Evolutionary conservation across 768 basidiomycete genomes (phyloP), one percentile per base, ranked within the genome.

Genomic region (Dictyophora rubrovolvata): DNA sequence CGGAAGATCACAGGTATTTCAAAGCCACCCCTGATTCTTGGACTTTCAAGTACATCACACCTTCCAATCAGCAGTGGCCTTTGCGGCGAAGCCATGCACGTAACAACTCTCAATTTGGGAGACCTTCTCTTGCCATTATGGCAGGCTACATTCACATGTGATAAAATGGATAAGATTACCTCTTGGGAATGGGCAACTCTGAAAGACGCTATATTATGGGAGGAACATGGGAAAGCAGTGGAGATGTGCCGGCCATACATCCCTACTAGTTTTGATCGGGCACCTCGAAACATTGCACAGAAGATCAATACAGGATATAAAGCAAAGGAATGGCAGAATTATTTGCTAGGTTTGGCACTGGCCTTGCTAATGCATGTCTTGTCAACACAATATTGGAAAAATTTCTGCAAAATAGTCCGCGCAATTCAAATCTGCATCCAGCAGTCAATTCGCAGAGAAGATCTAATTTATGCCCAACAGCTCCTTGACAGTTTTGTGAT

Each of bases 261-360:
- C n/a, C n/a, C n/a, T n/a, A n/a, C n/a, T n/a, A n/a, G n/a, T n/a
- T n/a, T 75, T 65, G 72, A 75, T 61, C 66, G 71, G 5, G 70
- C 74, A 7, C 78, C 75, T 1, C 69, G 73, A 0, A 74, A 78
- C 58, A 66, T 67, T n/a, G 73, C 74, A 0, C 65, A 71, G 47
- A 77, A 77, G 58, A 69, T 77, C 55, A 67, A 67, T 20, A 68
- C 33, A 1, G 61, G 67, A 0, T 71, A 71, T 57, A 71, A 71
- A 36, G 69, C 66, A 0, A 68, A 67, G 63, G 66, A 71, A 28
- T 64, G 49, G 18, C 62, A 68, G 0, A 42, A 67, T 0, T 66
- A 69, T 17, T 61, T 63, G 0, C 71, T 65, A 63, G 70, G 72
- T 0, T 68, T 72, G 28, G 70, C 68, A 10, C 74, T 72, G 9